Evolutionary conservation across 768 basidiomycete species (phyloP).

Genomic region (Tulasnella sp.): DNA sequence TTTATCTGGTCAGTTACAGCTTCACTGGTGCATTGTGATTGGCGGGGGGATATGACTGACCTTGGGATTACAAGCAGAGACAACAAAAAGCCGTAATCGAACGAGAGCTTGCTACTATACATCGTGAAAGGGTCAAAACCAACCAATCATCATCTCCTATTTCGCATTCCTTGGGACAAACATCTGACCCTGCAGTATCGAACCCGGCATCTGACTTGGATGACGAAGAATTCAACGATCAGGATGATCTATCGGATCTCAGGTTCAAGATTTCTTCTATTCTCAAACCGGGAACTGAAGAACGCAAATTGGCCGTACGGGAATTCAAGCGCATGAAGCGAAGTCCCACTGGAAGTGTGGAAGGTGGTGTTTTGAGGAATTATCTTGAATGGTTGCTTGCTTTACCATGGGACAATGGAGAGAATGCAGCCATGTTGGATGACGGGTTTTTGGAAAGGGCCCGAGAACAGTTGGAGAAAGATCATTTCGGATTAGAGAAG

Average conservation of each 20-base stretch:
- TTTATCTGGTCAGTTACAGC: constrained; percentile 39
- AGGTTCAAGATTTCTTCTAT: constrained; percentile 62
- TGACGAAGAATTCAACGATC: constrained; percentile 29
- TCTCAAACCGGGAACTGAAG: constrained; percentile 58
- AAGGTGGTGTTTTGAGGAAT: constrained; percentile 75
- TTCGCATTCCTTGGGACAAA: constrained; percentile 3
- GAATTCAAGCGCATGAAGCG: constrained; percentile 78
- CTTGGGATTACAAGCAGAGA: constrained; percentile 25
- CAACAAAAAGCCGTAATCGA: constrained; percentile 74
- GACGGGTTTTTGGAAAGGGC: constrained; percentile 54
- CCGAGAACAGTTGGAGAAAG: constrained; percentile 68
- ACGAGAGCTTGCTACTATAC: constrained; percentile 53
- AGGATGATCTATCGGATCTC: constrained; percentile 62
- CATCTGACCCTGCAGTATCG: constrained; percentile 15
- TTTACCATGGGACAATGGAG: constrained; percentile 50
- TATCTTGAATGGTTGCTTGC: constrained; percentile 87
- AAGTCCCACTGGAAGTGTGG: constrained; percentile 81
- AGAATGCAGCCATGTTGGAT: constrained; percentile 33
- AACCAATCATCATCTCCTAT: constrained; percentile 16
- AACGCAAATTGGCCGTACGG: constrained; percentile 64
- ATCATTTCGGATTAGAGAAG: constrained; percentile 85
- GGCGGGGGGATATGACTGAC: not conserved
- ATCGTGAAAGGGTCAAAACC: constrained; percentile 22
- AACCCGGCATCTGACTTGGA: constrained; percentile 40
- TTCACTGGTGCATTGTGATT: not conserved